phyloP scores from a whole-genome alignment of 768 basidiomycete species.

The Dacryopinax spathularia region DNA sequence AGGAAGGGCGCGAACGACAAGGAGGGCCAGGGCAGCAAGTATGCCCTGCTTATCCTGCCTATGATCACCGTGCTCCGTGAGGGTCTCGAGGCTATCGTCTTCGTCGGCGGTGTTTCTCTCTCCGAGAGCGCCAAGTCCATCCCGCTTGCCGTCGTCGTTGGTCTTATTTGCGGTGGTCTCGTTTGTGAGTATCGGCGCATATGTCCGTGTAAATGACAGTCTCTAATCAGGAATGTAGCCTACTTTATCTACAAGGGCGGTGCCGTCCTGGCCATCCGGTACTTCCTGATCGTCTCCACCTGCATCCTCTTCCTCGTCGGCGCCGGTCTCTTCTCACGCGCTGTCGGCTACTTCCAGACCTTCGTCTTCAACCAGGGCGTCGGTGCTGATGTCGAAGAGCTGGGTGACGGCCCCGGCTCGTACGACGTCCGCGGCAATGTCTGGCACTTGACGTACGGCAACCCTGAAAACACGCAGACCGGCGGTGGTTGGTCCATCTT shows the following conservation, averaged over 20 bases:
- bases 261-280: slow-evolving; percentile 58
- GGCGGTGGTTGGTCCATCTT: slow-evolving; percentile 67
- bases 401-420: slow-evolving; percentile 59
- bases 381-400: slow-evolving; percentile 45
- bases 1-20: slow-evolving; percentile 11
- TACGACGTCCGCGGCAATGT: slow-evolving; percentile 71
- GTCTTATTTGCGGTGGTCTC: slow-evolving; percentile 59
- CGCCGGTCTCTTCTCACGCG: slow-evolving; percentile 77
- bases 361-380: slow-evolving; percentile 51
- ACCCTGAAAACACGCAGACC: slow-evolving; percentile 39
- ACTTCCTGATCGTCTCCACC: slow-evolving; percentile 87
- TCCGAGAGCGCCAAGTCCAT: slow-evolving; percentile 69
- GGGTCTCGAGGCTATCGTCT: slow-evolving; percentile 84
- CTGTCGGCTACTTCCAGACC: slow-evolving; percentile 56
- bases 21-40: slow-evolving; percentile 31
- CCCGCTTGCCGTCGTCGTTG: slow-evolving; percentile 79
- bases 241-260: slow-evolving; percentile 69
- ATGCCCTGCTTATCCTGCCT: slow-evolving; percentile 80
- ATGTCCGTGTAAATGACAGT: not conserved
- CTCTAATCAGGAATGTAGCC: not conserved
- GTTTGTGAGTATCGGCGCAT: slow-evolving; percentile 35
- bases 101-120: slow-evolving; percentile 86
- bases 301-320: slow-evolving; percentile 87
- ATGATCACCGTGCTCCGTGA: slow-evolving; percentile 87
- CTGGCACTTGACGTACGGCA: slow-evolving; percentile 79